phyloP scores from a whole-genome alignment of 1,139 yeast genomes.

The Diutina ranongensis region DNA sequence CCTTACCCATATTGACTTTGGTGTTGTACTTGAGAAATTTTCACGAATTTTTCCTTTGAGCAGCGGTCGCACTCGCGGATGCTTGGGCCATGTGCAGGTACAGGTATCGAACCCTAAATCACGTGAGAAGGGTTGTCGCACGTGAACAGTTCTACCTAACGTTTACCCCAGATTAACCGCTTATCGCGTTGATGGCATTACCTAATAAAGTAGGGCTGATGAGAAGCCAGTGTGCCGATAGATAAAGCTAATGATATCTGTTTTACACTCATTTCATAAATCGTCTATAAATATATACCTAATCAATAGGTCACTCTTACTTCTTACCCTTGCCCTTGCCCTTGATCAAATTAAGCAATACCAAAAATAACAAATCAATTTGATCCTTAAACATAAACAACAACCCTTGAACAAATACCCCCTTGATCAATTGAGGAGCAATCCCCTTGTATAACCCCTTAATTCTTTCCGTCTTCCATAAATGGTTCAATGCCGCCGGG shows the following conservation, averaged over 20 bases:
- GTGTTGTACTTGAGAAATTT: neutral
- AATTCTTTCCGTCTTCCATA: constrained; percentile 10
- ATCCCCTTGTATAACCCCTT: constrained; percentile 58
- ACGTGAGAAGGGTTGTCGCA: no score
- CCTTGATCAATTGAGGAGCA: constrained; percentile 72
- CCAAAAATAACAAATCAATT: constrained; percentile 33
- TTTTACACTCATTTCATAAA: no score
- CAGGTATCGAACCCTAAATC: neutral
- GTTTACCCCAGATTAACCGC: neutral
- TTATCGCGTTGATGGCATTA: no score
- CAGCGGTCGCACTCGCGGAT: neutral
- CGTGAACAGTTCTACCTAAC: no score
- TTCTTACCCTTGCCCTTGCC: neutral
- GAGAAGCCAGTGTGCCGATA: no score
- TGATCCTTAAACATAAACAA: constrained; percentile 77
- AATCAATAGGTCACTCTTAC: constrained; percentile 1
- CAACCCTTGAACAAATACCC: constrained; percentile 77
- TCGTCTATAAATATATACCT: neutral
- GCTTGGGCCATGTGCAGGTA: neutral
- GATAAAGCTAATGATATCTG: no score
- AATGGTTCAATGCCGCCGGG: constrained; percentile 8
- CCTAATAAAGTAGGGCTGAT: no score
- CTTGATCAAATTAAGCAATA: constrained; percentile 25
- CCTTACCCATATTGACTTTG: constrained; percentile 59
- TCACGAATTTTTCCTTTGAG: neutral